These are phyloP conservation scores for Yamadazyma spencermartinsiae DNA, from an alignment of 1,139 yeast genomes.

Conservation along the genomic window DNA sequence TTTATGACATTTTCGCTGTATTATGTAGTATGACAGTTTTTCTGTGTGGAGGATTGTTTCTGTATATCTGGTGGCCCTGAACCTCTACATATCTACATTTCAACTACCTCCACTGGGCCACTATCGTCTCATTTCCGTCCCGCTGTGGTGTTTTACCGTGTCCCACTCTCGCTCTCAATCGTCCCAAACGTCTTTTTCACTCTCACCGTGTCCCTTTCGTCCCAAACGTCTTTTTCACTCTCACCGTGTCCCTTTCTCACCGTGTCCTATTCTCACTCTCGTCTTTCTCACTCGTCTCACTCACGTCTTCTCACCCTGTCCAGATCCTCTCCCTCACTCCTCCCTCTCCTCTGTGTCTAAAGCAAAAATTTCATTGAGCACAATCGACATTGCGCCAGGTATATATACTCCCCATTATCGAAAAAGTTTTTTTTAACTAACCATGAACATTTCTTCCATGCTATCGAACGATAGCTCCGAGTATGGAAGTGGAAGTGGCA, in stretches of 20 bases:
- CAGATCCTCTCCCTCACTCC: background rate
- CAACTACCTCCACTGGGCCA: background rate
- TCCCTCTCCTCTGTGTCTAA: background rate
- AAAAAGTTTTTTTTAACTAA: background rate
- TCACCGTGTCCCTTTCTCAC: too few species aligned
- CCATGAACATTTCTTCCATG: slow-evolving; percentile 45
- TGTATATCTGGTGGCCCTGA: too few species aligned
- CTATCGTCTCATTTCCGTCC: too few species aligned
- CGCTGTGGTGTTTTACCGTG: too few species aligned
- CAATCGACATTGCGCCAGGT: background rate
- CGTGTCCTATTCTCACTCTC: too few species aligned
- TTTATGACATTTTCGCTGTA: background rate
- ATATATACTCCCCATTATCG: too few species aligned
- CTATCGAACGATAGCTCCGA: slow-evolving; percentile 29
- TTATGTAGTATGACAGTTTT: too few species aligned
- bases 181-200: too few species aligned
- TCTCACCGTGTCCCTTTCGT: too few species aligned
- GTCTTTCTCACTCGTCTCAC: background rate
- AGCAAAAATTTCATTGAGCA: background rate
- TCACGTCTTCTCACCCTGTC: background rate
- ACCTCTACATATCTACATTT: background rate
- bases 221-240: too few species aligned
- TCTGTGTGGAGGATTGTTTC: too few species aligned
- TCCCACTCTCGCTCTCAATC: too few species aligned
- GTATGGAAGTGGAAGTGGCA: background rate